Evolutionary conservation across 352 stramenopile genomes (phyloP), one percentile per base, ranked within the genome.

Genomic region (Globisporangium nodosum): DNA sequence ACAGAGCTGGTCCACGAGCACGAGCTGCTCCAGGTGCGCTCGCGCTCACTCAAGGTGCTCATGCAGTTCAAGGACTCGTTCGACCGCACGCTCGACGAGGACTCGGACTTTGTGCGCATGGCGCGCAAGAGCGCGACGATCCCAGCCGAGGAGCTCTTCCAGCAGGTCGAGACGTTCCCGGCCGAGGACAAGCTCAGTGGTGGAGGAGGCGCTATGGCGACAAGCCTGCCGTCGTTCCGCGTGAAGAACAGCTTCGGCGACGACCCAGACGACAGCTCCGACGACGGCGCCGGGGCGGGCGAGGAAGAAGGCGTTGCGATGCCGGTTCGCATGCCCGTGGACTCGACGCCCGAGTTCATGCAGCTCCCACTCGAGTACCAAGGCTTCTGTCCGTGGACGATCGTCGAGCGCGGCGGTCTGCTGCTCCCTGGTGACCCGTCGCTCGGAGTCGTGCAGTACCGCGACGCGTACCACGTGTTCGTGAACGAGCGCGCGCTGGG

Each of bases 331-430:
- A 92, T 97, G 68, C 87, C 80, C 7, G 85, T 96, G n/a, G 85
- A 97, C 56, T 92, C 82, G 46, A 97, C 89, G 27, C 90, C 92
- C 1, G 92, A 97, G 62, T 97, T 98, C 62, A 96, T 97, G 82
- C 85, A 97, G 60, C 73, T 98, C 15, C 91, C 92, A 21, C 80
- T 98, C 9, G 90, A 97, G 61, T 97, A 97, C 63, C 91, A 98
- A 56, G 92, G 92, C 15, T 98, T 97, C 56, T 98, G 93, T 68
- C 85, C 88, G 0, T 97, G 90, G 88, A 97, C 89, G 15, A 83
- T 97, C 18, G 85, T 95, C 35, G 79, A 94, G 33, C 78, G 88
- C 24, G 77, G 85, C 52, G 92, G 93, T 0, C 60, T 98, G n/a
- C 62, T 98, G 30, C 70, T 98, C 1, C 88, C 92, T 24, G 92